Base-by-base conservation (phyloP, 2,329 filamentous ascomycete species). In the Fonsecaea monophora region DNA sequence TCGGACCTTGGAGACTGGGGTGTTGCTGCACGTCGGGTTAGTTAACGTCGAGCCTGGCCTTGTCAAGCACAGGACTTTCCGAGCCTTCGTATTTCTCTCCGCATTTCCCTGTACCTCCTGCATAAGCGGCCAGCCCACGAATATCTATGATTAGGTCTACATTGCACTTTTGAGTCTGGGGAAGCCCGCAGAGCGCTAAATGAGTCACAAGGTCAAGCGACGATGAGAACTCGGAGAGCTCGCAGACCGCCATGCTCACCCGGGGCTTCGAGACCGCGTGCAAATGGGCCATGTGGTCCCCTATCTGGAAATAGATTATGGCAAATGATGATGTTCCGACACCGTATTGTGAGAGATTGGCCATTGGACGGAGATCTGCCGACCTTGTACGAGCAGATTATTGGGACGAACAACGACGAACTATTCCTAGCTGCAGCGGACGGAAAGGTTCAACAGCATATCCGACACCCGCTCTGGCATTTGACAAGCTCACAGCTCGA, bases 121-220 rank as follows among this genome's bases (percentile, higher is more conserved):
- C 57, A 61, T 64, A 64, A 64, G 54, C 54, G 61, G 30, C 38
- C 40, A 34, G 32, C 42, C 45, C 57, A 65, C 63, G 63, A 65
- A 65, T 55, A 65, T 42, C 54, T 48, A 61, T 45, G 63, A 66
- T 59, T 63, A 37, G 54, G n/a, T 32, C 32, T 61, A 64, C 61
- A 30, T 38, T 61, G 65, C 57, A 67, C 57, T 64, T 67, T 57
- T 64, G 65, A 64, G 65, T 67, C 56, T 62, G 65, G 65, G 65
- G 65, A 53, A 60, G 48, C 34, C 53, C 32, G 6, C 12, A 57
- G 34, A 30, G 12, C n/a, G 10, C 34, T 42, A 13, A 60, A 60
- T 63, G 64, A 48, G 60, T 66, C 64, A 63, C 64, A 34, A 42
- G 64, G 62, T 48, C 42, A 30, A 25, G 50, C 38, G 37, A 64